These are phyloP conservation scores for Cordia subcordata DNA, from an alignment of 257 asterid species.

Conservation along the genomic window DNA sequence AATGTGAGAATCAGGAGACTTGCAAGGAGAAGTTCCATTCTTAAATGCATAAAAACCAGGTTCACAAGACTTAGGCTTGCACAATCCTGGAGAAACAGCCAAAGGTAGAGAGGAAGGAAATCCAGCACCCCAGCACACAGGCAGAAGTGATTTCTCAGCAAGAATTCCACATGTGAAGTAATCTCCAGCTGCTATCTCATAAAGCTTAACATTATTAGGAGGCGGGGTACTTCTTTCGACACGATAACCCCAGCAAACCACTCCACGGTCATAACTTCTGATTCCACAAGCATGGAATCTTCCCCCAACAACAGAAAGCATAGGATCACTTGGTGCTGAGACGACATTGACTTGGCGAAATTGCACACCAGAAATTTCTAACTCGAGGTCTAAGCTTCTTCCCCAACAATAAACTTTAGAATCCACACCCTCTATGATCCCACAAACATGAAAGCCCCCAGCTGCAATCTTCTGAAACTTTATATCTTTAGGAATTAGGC, in stretches of 20 bases:
- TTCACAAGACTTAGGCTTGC: constrained; percentile 50
- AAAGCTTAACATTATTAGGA: constrained; percentile 60
- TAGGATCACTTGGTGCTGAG: constrained; percentile 47
- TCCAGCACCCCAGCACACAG: constrained; percentile 81
- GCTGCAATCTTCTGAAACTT: constrained; percentile 68
- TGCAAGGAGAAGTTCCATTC: constrained; percentile 53
- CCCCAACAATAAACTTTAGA: constrained; percentile 76
- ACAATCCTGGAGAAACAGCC: constrained; percentile 70
- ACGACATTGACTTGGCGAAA: constrained; percentile 47
- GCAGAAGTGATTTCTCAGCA: constrained; percentile 50
- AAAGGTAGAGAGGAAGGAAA: constrained; percentile 66
- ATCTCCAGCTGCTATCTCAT: constrained; percentile 83
- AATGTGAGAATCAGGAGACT: constrained; percentile 47
- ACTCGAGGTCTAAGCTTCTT: constrained; percentile 54
- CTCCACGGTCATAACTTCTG: constrained; percentile 53
- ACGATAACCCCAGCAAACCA: constrained; percentile 79
- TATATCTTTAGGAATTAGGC: constrained; percentile 40
- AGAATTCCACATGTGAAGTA: constrained; percentile 86
- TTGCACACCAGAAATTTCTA: constrained; percentile 32
- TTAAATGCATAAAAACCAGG: constrained; percentile 48
- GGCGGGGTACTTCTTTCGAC: constrained; percentile 72
- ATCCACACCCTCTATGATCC: constrained; percentile 56
- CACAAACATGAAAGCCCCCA: constrained; percentile 94
- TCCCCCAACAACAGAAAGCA: constrained; percentile 78
- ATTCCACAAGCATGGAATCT: constrained; percentile 84